Conservation (phyloP, 2,329 filamentous ascomycete genomes). For the Incumbomyces lentus region DNA sequence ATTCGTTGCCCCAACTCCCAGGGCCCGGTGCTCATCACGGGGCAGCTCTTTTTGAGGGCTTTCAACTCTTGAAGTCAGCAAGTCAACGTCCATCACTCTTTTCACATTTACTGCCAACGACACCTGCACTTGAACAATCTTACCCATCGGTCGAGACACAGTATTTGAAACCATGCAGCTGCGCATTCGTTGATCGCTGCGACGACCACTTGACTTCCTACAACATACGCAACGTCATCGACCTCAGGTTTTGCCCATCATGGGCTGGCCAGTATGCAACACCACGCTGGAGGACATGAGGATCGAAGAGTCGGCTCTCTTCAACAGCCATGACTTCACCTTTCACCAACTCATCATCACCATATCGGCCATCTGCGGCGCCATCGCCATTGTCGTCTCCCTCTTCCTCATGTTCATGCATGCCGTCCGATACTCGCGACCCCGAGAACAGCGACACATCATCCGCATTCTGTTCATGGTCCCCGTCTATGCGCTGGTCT, state of each 20-base stretch:
- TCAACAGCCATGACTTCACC: constrained; percentile 41
- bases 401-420: constrained; percentile 47
- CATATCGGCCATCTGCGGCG: constrained; percentile 43
- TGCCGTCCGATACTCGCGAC: constrained; percentile 50
- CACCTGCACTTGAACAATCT: too few species aligned
- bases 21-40: too few species aligned
- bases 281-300: constrained; percentile 37
- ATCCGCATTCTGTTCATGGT: constrained; percentile 86
- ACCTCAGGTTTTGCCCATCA: constrained; percentile 7
- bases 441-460: constrained; percentile 55
- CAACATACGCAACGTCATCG: too few species aligned
- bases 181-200: too few species aligned
- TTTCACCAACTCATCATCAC: constrained; percentile 49
- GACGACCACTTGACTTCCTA: too few species aligned
- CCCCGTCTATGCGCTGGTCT: constrained; percentile 65
- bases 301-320: constrained; percentile 33
- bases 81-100: too few species aligned
- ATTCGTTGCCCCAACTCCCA: too few species aligned
- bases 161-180: too few species aligned
- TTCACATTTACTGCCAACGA: too few species aligned
- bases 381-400: constrained; percentile 42
- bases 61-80: too few species aligned
- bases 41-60: too few species aligned
- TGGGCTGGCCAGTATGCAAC: constrained; percentile 42
- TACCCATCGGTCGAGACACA: too few species aligned